Evolutionary conservation across 257 asterid genomes (phyloP), one percentile per base, ranked within the genome.

Genomic region (Ligustrum vulgare): DNA sequence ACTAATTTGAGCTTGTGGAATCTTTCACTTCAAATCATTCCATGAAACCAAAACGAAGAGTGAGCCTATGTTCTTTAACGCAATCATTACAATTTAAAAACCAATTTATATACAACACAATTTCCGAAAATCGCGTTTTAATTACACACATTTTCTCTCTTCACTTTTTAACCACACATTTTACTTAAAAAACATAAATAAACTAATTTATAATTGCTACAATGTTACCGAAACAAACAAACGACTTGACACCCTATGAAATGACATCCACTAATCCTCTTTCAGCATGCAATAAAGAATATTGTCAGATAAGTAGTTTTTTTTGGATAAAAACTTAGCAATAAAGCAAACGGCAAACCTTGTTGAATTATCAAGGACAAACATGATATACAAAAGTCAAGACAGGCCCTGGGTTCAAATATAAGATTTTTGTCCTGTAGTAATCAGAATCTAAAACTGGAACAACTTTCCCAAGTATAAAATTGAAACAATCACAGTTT

Each of bases 331-430:
- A 18, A 68, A 68, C 20, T 36, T 10, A n/a, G 33, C 32, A 36
- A 7, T 5, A 56, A 36, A 13, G 5, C 31, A 28, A 37, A 39
- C 18, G 6, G 5, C 31, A 28, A 37, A 39, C 18, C 56, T 47
- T 39, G 49, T 22, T 22, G 18, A n/a, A 39, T 51, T 65, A 71
- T 28, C 72, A 47, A 47, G 64, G 72, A 36, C n/a, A 47, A 58
- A 58, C 12, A 23, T 8, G 33, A n/a, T 20, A 58, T 58, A 7
- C 13, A 58, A 58, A 58, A 58, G 31, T 58, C 11, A 7, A 20
- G 31, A 22, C 13, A 58, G 65, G 22, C 13, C 23, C 35, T 2
- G n/a, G 41, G 10, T 69, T 28, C 73, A 16, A 39, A 37, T 41
- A n/a, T 23, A 69, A 32, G n/a, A 28, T 5, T 45, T 36, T 45